Base-by-base conservation (phyloP, 306 rosid genomes). In the Astragalus glycyphyllos region DNA sequence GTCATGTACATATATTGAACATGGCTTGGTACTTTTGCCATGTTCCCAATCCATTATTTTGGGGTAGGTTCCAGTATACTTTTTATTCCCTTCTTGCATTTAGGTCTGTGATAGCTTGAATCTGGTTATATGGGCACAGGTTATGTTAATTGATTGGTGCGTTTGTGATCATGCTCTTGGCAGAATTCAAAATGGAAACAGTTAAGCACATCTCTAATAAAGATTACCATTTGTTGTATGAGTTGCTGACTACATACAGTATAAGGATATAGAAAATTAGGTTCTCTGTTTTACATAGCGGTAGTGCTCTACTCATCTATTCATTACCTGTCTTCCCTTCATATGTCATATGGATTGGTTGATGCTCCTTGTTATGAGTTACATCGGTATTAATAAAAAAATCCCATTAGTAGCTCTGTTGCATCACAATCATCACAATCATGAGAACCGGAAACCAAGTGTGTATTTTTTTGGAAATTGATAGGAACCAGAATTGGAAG, bases 221-320 rank as follows among this genome's bases (percentile, higher is more conserved):
- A 70, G 32, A 17, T 53, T 40, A 73, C 54, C 23, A 6, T 38
- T 61, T 79, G 29, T 12, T 62, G 37, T 45, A 55, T 47, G 55
- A 34, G 56, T 35, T 53, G 47, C 32, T 38, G 3, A 11, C 55
- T 32, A 13, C 53, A 59, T 48, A 46, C 68, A 13, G 1, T 42
- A 34, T 66, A 40, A 48, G 54, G 58, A 31, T 49, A 49, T 68
- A 57, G 41, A 31, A 58, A 41, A 41, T 65, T 58, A 32, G 63
- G 48, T 11, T 69, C 15, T 69, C 34, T 74, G 47, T 38, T 69
- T 69, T 29, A 23, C 65, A 16, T 59, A 67, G 71, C 35, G 51
- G 20, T 50, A 44, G 31, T 57, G 70, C 31, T 59, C 29, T 54
- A n/a, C 65, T 15, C 16, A 53, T 20, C 40, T 35, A 17, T 53